Evolutionary conservation across 2,329 filamentous ascomycete genomes (phyloP).

Genomic region (Scolecobasidium constrictum): DNA sequence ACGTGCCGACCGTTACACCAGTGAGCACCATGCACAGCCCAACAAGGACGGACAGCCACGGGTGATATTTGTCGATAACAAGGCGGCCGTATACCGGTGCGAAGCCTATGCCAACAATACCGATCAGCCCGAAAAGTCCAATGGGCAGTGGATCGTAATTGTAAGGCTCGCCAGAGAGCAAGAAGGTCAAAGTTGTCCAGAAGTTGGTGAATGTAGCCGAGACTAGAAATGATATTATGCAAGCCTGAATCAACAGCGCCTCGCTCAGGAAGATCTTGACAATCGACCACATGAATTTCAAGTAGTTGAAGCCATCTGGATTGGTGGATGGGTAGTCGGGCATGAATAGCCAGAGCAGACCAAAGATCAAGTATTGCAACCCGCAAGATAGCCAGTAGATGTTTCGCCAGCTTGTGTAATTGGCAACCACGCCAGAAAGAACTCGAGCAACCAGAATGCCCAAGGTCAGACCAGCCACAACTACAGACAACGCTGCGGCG

Average conservation of each 20-base stretch:
- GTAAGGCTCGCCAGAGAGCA: slow-evolving; percentile 61
- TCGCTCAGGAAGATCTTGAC: slow-evolving; percentile 51
- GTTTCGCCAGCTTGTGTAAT: slow-evolving; percentile 63
- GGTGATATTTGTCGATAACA: slow-evolving; percentile 60
- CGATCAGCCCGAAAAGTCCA: slow-evolving; percentile 69
- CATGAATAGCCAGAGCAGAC: slow-evolving; percentile 60
- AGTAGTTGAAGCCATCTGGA: slow-evolving; percentile 52
- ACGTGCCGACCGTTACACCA: slow-evolving; percentile 58
- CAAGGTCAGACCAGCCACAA: slow-evolving; percentile 63
- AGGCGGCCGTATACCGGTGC: slow-evolving; percentile 59
- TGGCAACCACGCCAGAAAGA: slow-evolving; percentile 62
- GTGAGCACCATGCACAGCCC: slow-evolving; percentile 48
- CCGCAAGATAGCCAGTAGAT: slow-evolving; percentile 71
- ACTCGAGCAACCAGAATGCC: slow-evolving; percentile 68
- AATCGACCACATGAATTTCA: slow-evolving; percentile 54
- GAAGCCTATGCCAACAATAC: slow-evolving; percentile 55
- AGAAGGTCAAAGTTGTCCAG: slow-evolving; percentile 71
- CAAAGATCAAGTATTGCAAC: slow-evolving; percentile 56
- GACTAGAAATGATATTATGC: slow-evolving; percentile 53
- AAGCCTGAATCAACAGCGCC: slow-evolving; percentile 59
- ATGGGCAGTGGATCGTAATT: slow-evolving; percentile 56
- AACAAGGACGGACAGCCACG: slow-evolving; percentile 55
- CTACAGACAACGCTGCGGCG: slow-evolving; percentile 60
- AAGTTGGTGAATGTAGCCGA: slow-evolving; percentile 53
- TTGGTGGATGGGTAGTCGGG: slow-evolving; percentile 73